A percentile compares a stretch with the other conserved stretches of the same genome.
Evolutionary conservation across 768 basidiomycete genomes (phyloP).

Genomic region (Dentipellis sp.): DNA sequence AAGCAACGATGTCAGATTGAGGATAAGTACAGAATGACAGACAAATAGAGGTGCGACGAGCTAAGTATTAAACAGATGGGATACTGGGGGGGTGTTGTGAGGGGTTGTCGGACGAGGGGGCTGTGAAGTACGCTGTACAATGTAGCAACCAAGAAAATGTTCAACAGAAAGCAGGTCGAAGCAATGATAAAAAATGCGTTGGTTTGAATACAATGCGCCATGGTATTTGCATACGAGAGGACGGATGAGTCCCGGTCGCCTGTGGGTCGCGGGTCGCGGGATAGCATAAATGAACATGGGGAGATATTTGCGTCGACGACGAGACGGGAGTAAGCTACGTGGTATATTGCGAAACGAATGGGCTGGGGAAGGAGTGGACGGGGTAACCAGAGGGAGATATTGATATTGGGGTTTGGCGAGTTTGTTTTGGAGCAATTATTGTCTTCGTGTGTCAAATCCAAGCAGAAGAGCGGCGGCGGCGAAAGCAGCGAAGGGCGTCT

Average conservation of each 20-base stretch:
- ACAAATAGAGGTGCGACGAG: conserved; percentile 51
- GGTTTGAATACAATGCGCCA: conserved; percentile 30
- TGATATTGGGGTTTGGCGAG: neutral
- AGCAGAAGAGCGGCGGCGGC: neutral
- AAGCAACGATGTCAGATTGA: conserved; percentile 13
- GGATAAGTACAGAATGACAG: conserved; percentile 69
- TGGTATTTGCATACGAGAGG: conserved; percentile 26
- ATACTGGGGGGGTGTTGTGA: conserved; percentile 17
- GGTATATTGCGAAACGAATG: conserved; percentile 13
- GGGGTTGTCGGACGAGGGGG: conserved; percentile 17
- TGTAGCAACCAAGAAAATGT: conserved; percentile 22
- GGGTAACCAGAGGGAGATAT: neutral
- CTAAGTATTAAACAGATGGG: conserved; percentile 60
- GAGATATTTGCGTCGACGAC: conserved; percentile 1
- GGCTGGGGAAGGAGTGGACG: conserved; percentile 3
- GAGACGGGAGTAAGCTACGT: conserved; percentile 13
- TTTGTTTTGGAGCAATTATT: neutral
- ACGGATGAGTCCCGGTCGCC: conserved; percentile 20
- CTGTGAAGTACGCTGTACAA: conserved; percentile 25
- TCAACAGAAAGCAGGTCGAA: conserved; percentile 21
- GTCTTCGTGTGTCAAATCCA: neutral
- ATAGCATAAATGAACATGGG: conserved; percentile 18
- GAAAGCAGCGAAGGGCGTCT: conserved; percentile 19
- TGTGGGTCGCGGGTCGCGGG: conserved; percentile 13
- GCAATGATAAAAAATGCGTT: conserved; percentile 23